phyloP scores from a whole-genome alignment of 2,329 filamentous ascomycete species.

The Macrophomina tecta region DNA sequence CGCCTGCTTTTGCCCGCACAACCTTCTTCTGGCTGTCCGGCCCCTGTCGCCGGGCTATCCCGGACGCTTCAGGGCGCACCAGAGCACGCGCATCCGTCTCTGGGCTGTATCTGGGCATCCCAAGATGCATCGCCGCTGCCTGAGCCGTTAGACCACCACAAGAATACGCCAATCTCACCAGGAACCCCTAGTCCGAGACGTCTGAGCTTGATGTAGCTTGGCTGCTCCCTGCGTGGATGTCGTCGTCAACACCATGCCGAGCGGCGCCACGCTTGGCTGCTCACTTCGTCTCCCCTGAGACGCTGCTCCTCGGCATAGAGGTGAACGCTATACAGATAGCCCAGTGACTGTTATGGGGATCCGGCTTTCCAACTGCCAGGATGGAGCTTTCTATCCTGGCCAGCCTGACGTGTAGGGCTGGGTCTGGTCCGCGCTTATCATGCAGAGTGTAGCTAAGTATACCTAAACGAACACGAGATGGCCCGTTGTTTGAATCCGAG shows the following conservation, averaged over 20 bases:
- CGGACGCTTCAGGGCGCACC: too few species aligned
- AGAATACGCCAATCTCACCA: background rate
- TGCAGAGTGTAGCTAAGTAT: constrained; percentile 12
- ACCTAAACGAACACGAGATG: constrained; percentile 7
- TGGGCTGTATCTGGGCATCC: background rate
- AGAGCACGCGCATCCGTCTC: background rate
- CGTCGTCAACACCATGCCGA: background rate
- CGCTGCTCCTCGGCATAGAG: background rate
- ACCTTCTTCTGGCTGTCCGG: too few species aligned
- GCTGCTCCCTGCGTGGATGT: background rate
- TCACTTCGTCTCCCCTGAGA: background rate
- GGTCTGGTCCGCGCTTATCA: background rate
- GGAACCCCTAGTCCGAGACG: background rate
- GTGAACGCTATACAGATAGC: too few species aligned
- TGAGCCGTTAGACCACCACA: background rate
- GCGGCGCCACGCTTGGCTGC: background rate
- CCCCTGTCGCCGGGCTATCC: too few species aligned
- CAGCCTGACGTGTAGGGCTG: background rate
- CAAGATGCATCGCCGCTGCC: background rate
- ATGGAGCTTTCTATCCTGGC: background rate
- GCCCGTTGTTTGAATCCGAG: background rate
- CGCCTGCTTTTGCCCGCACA: too few species aligned
- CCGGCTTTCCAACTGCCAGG: background rate
- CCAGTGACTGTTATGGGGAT: too few species aligned
- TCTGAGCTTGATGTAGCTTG: background rate